Conservation (phyloP, 768 basidiomycete genomes). For the Termitomyces sp. region DNA sequence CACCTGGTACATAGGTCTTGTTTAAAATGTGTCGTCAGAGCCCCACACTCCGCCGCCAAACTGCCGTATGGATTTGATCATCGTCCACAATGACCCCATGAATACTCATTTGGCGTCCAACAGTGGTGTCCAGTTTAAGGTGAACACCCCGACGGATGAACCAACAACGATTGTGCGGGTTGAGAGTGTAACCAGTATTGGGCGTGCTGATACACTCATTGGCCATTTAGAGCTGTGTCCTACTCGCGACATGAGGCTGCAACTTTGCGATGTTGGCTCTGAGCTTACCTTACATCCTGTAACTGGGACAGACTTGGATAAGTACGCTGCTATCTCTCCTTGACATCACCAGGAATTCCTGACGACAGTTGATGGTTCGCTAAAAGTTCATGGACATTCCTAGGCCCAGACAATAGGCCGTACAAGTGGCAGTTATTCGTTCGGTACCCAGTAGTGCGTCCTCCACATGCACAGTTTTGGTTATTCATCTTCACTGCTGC, state of each 20-base stretch:
- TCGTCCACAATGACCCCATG: constrained; percentile 34
- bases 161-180: constrained; percentile 25
- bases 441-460: constrained; percentile 29
- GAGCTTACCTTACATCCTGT: constrained; percentile 13
- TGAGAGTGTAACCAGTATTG: constrained; percentile 18
- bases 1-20: not conserved
- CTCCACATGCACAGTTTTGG: not conserved
- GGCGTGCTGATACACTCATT: constrained; percentile 27
- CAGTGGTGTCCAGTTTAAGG: constrained; percentile 29
- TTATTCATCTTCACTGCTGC: not conserved
- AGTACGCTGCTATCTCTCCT: constrained; percentile 11
- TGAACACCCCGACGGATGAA: constrained; percentile 21
- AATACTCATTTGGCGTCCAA: constrained; percentile 29
- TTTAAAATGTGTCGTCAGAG: not conserved
- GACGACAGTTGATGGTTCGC: not conserved
- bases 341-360: not conserved
- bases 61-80: constrained; percentile 24
- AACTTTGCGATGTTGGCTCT: constrained; percentile 16
- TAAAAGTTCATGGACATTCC: constrained; percentile 31
- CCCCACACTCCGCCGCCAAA: not conserved
- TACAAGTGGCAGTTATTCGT: constrained; percentile 36
- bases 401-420: constrained; percentile 25
- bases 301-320: constrained; percentile 10
- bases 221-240: constrained; percentile 24
- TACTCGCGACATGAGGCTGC: constrained; percentile 18